These are phyloP conservation scores for Hamamelis virginiana DNA, from an alignment of 164 flowering plant genomes.

Conservation along the genomic window DNA sequence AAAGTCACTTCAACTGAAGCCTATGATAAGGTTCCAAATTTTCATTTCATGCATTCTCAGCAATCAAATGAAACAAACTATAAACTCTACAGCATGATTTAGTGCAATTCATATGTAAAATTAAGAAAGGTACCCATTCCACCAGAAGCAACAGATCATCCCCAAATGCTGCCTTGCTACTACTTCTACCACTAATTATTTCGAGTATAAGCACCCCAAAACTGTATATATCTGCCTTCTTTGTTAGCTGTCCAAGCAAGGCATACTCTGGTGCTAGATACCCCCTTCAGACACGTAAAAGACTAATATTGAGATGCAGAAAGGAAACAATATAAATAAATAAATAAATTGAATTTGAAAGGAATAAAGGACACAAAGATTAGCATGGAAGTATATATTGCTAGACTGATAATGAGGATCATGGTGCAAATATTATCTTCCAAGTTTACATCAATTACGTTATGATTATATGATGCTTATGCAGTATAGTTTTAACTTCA, in stretches of 20 bases:
- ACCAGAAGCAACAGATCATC: conserved; percentile 57
- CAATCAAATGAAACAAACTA: not conserved
- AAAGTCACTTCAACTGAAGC: not conserved
- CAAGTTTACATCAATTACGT: not conserved
- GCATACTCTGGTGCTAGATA: conserved; percentile 92
- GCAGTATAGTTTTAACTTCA: not conserved
- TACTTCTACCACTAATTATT: conserved; percentile 73
- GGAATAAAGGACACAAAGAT: not conserved
- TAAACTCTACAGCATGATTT: not conserved
- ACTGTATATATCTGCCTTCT: conserved; percentile 84
- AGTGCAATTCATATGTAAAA: not conserved
- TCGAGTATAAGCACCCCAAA: conserved; percentile 86
- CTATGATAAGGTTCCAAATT: not conserved
- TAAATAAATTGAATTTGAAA: too few relatives aligned
- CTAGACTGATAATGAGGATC: not conserved
- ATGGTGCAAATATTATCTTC: not conserved
- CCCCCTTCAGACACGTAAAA: conserved; percentile 51
- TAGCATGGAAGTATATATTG: not conserved
- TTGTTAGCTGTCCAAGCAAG: conserved; percentile 64
- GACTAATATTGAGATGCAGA: not conserved
- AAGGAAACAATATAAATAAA: not conserved
- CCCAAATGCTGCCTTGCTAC: conserved; percentile 67
- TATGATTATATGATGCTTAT: not conserved
- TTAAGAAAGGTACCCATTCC: conserved; percentile 61
- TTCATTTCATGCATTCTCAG: not conserved